Evolutionary conservation across 2,329 filamentous ascomycete genomes (phyloP), one percentile per base, ranked within the genome.

Genomic region (Fusarium liriodendri): DNA sequence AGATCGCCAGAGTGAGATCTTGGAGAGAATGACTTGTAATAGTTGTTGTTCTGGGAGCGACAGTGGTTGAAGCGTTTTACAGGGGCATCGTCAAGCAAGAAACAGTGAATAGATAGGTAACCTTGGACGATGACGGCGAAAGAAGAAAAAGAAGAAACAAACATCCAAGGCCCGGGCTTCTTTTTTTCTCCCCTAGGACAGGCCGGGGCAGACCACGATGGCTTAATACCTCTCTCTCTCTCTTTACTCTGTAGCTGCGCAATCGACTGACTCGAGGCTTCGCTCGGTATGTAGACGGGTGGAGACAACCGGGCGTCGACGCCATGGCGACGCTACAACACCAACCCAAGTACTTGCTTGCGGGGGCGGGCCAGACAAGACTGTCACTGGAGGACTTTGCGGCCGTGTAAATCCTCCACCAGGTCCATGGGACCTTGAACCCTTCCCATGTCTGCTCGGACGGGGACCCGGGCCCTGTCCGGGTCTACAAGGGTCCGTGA

Each of bases 341-440:
- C 29, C 29, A 32, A 32, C 29, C 29, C 29, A 32, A 32, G 29
- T 6, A 27, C 25, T 32, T 32, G 29, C 29, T 77, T 78, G 77
- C 76, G 76, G 76, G 76, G 76, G 76, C 70, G 76, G 76, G 72
- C 76, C 75, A 77, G 75, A 63, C 66, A 58, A 45, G 25, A 38
- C 58, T 58, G 70, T 64, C 59, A 73, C 58, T 40, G 45, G 66
- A 60, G 72, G 70, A 67, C 52, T 55, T 62, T 54, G 25, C 18
- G 40, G 29, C 63, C 60, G 55, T 66, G 70, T 42, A 69, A 27
- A 38, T 35, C 35, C 70, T 62, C 55, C 45, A 52, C 47, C 47
- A 2, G 47, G 47, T 52, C 47, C 25, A 52, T 52, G 35, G 55
- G 60, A 59, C 71, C 60, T 63, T 37, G 55, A 37, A 59, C 33